Evolutionary conservation across 2,329 filamentous ascomycete species (phyloP).

Genomic region (Talaromyces amestolkiae): DNA sequence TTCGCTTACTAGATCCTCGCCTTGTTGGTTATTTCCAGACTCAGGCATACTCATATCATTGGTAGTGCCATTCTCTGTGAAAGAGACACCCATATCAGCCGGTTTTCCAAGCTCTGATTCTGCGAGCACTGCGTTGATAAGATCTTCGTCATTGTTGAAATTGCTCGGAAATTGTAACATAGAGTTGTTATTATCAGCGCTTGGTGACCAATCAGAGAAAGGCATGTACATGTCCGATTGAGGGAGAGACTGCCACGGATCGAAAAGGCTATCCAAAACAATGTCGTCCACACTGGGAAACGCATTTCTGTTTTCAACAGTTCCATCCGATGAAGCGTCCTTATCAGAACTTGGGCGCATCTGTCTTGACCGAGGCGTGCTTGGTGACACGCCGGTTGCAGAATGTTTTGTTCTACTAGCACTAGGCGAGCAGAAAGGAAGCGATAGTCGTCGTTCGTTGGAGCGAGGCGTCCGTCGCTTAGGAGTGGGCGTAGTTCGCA

Average conservation of each 20-base stretch:
- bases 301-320: background rate
- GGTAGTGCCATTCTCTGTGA: background rate
- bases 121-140: conserved; percentile 38
- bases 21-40: background rate
- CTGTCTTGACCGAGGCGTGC: conserved; percentile 1
- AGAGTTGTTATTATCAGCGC: conserved; percentile 21
- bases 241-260: conserved; percentile 17
- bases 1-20: background rate
- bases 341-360: conserved; percentile 7
- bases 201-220: conserved; percentile 21
- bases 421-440: conserved; percentile 38
- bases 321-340: background rate
- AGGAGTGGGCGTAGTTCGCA: conserved; percentile 54
- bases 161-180: conserved; percentile 16
- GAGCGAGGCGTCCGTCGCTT: conserved; percentile 53
- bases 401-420: conserved; percentile 17
- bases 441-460: conserved; percentile 36
- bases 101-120: conserved; percentile 33
- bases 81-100: background rate
- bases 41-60: background rate
- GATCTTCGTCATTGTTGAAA: conserved; percentile 29
- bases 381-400: conserved; percentile 6
- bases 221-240: conserved; percentile 17
- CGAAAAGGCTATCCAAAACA: conserved; percentile 13
- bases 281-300: conserved; percentile 16